These are phyloP conservation scores for Funneliformis geosporum DNA, from an alignment of 192 early-diverging fungal species.

Conservation along the genomic window DNA sequence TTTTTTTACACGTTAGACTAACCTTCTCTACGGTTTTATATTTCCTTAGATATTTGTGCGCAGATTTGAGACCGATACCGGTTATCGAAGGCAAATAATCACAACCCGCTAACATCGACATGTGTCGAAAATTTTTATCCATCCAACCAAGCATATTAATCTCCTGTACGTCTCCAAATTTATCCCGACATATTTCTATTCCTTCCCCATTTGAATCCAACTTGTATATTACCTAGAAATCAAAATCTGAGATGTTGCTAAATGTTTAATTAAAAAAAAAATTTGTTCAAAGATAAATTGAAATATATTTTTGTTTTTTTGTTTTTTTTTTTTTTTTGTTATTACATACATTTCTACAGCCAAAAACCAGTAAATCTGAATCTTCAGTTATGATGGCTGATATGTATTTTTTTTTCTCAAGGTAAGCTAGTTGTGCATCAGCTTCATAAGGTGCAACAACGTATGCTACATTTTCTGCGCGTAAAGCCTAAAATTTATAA, in stretches of 20 bases:
- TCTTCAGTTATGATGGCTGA: slow-evolving; percentile 91
- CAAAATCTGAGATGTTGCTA: not conserved
- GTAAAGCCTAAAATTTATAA: slow-evolving; percentile 50
- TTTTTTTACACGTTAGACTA: not conserved
- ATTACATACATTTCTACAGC: slow-evolving; percentile 63
- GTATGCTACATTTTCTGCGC: slow-evolving; percentile 65
- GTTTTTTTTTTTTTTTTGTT: too few species aligned
- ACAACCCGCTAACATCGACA: slow-evolving; percentile 98
- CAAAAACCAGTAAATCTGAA: slow-evolving; percentile 94
- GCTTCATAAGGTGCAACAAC: slow-evolving; percentile 97
- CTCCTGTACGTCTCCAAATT: slow-evolving; percentile 51
- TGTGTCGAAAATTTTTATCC: slow-evolving; percentile 67
- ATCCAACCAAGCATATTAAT: slow-evolving; percentile 62
- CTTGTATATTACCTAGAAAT: slow-evolving; percentile 72
- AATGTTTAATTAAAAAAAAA: not conserved
- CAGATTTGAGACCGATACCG: slow-evolving; percentile 86
- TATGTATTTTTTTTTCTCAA: slow-evolving; percentile 68
- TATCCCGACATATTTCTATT: slow-evolving; percentile 59
- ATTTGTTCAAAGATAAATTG: not conserved
- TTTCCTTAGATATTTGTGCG: slow-evolving; percentile 54
- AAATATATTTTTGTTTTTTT: too few species aligned
- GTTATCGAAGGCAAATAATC: slow-evolving; percentile 87
- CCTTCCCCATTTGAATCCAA: slow-evolving; percentile 73
- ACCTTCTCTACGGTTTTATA: slow-evolving; percentile 49
- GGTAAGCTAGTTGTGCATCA: slow-evolving; percentile 90